phyloP scores from a whole-genome alignment of 2,329 filamentous ascomycete species.

The Myriosclerotinia scirpicola region DNA sequence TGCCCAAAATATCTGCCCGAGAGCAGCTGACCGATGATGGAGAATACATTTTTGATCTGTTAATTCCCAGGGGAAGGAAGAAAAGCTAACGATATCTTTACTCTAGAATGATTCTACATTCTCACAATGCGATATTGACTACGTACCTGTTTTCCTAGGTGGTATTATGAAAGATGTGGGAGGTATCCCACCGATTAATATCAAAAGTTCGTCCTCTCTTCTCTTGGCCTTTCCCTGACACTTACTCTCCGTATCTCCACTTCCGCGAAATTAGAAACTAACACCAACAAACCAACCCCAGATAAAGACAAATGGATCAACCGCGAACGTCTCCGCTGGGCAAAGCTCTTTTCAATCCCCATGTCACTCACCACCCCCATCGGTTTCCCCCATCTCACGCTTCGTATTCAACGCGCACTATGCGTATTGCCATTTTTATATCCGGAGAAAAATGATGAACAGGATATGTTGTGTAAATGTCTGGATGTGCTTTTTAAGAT shows the following conservation, averaged over 20 bases:
- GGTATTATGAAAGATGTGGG: conserved; percentile 57
- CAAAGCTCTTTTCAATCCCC: conserved; percentile 32
- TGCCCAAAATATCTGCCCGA: too few relatives aligned
- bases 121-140: conserved; percentile 53
- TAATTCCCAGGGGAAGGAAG: too few relatives aligned
- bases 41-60: too few relatives aligned
- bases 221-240: not conserved
- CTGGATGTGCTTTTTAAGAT: not conserved
- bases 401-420: not conserved
- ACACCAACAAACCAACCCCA: conserved; percentile 37
- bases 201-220: conserved; percentile 51
- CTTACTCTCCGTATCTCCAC: not conserved
- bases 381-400: not conserved
- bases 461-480: not conserved
- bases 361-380: not conserved
- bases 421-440: not conserved
- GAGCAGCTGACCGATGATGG: too few relatives aligned
- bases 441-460: not conserved
- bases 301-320: conserved; percentile 61
- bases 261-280: not conserved
- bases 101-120: conserved; percentile 56
- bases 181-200: conserved; percentile 54
- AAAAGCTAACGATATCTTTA: not conserved
- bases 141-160: conserved; percentile 59
- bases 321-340: conserved; percentile 54